phyloP scores from a whole-genome alignment of 1,139 yeast species.

The Debaryomyces robertsiae region DNA sequence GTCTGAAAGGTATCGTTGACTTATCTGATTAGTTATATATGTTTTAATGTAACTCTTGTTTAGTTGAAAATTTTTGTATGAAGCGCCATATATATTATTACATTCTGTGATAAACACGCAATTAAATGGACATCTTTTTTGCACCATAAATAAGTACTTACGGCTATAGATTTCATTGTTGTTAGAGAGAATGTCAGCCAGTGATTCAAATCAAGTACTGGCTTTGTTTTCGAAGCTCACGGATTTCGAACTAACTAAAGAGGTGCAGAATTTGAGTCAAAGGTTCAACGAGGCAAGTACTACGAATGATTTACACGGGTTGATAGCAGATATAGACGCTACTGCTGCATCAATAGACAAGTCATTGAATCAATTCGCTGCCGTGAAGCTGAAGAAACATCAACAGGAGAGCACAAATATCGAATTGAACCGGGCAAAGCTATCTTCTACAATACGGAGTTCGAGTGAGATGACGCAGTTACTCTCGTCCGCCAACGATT shows the following conservation, averaged over 20 bases:
- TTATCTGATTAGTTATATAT: not conserved
- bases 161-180: constrained; percentile 1
- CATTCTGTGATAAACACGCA: too few species aligned
- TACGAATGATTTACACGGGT: constrained; percentile 6
- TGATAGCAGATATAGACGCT: constrained; percentile 18
- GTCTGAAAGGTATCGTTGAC: not conserved
- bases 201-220: not conserved
- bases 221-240: constrained; percentile 8
- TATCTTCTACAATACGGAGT: constrained; percentile 36
- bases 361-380: constrained; percentile 30
- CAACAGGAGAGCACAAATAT: constrained; percentile 40
- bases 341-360: constrained; percentile 21
- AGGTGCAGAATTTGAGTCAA: constrained; percentile 11
- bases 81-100: constrained; percentile 1
- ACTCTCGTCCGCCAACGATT: constrained; percentile 61
- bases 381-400: constrained; percentile 31
- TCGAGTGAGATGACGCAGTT: constrained; percentile 53
- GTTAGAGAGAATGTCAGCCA: constrained; percentile 4
- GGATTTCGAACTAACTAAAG: constrained; percentile 11
- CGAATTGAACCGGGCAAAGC: constrained; percentile 41
- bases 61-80: constrained; percentile 4
- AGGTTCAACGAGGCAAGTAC: constrained; percentile 13
- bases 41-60: too few species aligned
- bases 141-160: not conserved
- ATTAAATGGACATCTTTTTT: not conserved